Evolutionary conservation across 148 eudicot genomes (phyloP).

Genomic region (Arbutus unedo): DNA sequence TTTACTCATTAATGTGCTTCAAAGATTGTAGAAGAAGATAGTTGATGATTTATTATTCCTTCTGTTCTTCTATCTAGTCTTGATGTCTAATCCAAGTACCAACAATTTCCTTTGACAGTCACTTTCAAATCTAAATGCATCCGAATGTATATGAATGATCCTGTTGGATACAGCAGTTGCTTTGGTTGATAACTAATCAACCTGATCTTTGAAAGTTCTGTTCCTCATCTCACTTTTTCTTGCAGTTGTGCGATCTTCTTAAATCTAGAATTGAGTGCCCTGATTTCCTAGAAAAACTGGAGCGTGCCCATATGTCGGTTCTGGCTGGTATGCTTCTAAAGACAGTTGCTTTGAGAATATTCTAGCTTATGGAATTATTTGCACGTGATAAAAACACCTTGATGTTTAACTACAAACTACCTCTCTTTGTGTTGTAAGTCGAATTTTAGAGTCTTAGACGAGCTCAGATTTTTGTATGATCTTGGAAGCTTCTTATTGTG

Average conservation of each 20-base stretch:
- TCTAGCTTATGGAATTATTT: background rate
- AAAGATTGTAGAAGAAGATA: background rate
- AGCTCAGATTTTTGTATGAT: background rate
- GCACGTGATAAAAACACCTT: no score
- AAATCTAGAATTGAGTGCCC: conserved; percentile 70
- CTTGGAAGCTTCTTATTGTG: background rate
- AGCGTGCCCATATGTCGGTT: conserved; percentile 57
- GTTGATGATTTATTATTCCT: background rate
- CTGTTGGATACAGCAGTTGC: background rate
- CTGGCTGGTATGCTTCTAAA: conserved; percentile 49
- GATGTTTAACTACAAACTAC: conserved; percentile 2
- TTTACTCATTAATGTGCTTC: background rate
- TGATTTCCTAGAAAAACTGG: conserved; percentile 73
- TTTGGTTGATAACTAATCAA: background rate
- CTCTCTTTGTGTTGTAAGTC: background rate
- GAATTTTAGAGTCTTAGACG: background rate
- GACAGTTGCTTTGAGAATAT: background rate
- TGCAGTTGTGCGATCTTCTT: conserved; percentile 67
- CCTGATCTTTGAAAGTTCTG: background rate
- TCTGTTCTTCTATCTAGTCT: background rate
- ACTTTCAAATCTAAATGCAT: background rate
- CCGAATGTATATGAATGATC: background rate
- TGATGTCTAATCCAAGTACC: background rate
- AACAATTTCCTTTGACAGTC: background rate
- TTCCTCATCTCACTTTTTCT: conserved; percentile 16